Evolutionary conservation across 176 grass and related monocot genomes (phyloP), one percentile per base, ranked within the genome.

Genomic region (Oryza nivara): DNA sequence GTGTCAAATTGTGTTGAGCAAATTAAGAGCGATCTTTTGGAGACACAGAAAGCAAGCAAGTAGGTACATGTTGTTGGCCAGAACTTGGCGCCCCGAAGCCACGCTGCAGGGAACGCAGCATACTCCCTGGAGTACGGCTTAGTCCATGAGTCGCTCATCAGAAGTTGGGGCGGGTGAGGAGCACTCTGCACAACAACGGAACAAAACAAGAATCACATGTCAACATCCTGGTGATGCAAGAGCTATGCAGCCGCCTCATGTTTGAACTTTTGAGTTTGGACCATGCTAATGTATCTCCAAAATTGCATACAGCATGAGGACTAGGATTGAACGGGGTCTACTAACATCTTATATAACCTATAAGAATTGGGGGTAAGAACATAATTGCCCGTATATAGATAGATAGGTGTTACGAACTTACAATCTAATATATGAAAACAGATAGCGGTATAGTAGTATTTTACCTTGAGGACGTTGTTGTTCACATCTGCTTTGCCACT

Each of bases 381-480:
- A 44, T 8, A 44, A 44, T 44, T 10, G 8, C 41, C 41, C 41
- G 6, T 44, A 9, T 10, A 10, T 44, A 44, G 41, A 44, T 11
- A 67, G 20, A 67, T 36, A 67, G 70, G 74, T 56, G 52, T 60
- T 58, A 81, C n/a, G 46, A 9, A 9, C 17, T 44, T 44, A 44
- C 8, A 6, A 44, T 44, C 43, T 44, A 10, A 34, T 35, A 26
- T 72, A 79, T 28, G 52, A 45, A 52, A 48, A 52, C 20, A 9
- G 47, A 26, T 52, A 71, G 69, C 14, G 76, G 52, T 23, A 19
- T 49, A 76, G 1, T 58, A 86, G 64, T 75, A 44, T 38, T 35
- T 82, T 94, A 96, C 96, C 96, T 99, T 99, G 19, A 99, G 96
- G 75, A 99, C 93, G 89, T 99, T 99, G 78, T 94, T 92, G 34